Percentiles rank a stretch among this genome's conserved stretches.
phyloP scores from a whole-genome alignment of 371 early-diverging fungal genomes.

The Actinomucor elegans region DNA sequence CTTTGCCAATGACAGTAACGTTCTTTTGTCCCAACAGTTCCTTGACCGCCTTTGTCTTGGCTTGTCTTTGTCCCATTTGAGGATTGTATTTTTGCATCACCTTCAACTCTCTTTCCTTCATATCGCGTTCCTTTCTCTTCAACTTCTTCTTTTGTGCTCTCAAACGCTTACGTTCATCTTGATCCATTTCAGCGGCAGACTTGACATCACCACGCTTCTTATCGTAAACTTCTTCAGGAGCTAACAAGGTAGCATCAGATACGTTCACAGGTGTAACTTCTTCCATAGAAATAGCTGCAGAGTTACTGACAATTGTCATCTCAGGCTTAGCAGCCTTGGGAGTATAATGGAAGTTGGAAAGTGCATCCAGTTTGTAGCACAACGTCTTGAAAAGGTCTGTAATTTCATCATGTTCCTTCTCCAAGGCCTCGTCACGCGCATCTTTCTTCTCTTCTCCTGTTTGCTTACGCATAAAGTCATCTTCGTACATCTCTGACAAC shows the following conservation, averaged over 20 bases:
- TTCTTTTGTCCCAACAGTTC: slow-evolving; percentile 67
- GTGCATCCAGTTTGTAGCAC: slow-evolving; percentile 83
- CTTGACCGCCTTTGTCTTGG: slow-evolving; percentile 70
- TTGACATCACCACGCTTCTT: slow-evolving; percentile 65
- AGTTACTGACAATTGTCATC: slow-evolving; percentile 75
- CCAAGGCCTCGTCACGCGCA: slow-evolving; percentile 72
- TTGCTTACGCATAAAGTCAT: slow-evolving; percentile 75
- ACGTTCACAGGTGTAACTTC: slow-evolving; percentile 92
- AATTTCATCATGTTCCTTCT: slow-evolving; percentile 81
- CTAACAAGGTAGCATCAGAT: slow-evolving; percentile 77
- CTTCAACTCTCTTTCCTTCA: slow-evolving; percentile 58
- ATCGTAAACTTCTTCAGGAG: slow-evolving; percentile 90
- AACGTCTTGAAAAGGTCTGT: slow-evolving; percentile 71
- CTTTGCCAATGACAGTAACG: slow-evolving; percentile 60
- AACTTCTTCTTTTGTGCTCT: slow-evolving; percentile 68
- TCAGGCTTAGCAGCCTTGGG: slow-evolving; percentile 79
- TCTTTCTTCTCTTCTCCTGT: slow-evolving; percentile 55
- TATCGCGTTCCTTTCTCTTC: slow-evolving; percentile 57
- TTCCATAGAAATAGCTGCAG: slow-evolving; percentile 92
- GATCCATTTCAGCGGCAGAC: slow-evolving; percentile 72
- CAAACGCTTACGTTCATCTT: slow-evolving; percentile 69
- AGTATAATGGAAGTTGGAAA: slow-evolving; percentile 91
- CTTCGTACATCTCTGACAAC: slow-evolving; percentile 91
- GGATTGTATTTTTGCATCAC: slow-evolving; percentile 56
- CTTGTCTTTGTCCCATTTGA: slow-evolving; percentile 52